Evolutionary conservation across 306 rosid genomes (phyloP), one percentile per base, ranked within the genome.

Genomic region (Ormosia emarginata): DNA sequence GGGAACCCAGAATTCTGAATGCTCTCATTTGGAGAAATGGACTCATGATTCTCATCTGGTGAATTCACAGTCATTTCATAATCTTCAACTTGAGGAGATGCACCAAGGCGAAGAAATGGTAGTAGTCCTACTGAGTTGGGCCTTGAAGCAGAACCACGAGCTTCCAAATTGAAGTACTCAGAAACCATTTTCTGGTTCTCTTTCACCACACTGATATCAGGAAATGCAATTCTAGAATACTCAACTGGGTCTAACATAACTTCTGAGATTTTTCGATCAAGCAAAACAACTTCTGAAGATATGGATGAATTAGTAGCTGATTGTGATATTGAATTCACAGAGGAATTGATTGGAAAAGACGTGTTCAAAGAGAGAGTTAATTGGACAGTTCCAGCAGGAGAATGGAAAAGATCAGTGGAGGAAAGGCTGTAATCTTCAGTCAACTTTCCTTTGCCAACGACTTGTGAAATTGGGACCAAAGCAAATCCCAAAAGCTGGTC

Each of bases 401-500:
- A 91, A 78, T 88, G 96, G 52, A 90, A 85, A 56, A 91, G 93
- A 82, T 91, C 93, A 62, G 96, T 90, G 58, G 96, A 91, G 84
- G 93, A 90, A 61, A 91, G 92, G 30, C 84, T 85, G 47, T 85
- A 91, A 72, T 85, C 88, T 78, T 81, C 81, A 3, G 93, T 86
- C 58, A 85, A 59, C 67, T 86, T 90, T 61, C 89, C 93, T 83
- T 88, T 91, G 15, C 89, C 90, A 69, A 71, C 67, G 53, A 94
- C 67, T 78, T 86, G 87, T 37, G 94, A 88, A 80, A 92, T 73
- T 61, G 94, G 97, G 15, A 94, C 98, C 82, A 94, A 86, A 89
- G 94, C 83, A 71, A 94, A 94, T 14, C 97, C 97, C 79, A 94
- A 58, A 78, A 92, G 98, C 88, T 94, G 98, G 75, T 94, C 98